These are phyloP conservation scores for Tetradesmus obliquus DNA, from an alignment of 139 green algal genomes.

Conservation along the genomic window DNA sequence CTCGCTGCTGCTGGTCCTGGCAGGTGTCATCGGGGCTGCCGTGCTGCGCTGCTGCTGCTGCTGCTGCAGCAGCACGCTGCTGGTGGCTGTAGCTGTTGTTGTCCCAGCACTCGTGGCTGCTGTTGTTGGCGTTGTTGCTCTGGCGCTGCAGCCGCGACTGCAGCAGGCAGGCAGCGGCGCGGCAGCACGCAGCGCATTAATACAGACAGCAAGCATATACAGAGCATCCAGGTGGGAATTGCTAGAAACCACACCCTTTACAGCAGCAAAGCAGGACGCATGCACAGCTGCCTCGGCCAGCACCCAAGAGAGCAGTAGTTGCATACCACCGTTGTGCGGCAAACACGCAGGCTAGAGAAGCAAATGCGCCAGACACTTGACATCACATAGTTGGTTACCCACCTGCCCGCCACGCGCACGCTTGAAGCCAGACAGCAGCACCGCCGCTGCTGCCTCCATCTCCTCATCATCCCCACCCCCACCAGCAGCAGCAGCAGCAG, in stretches of 20 bases:
- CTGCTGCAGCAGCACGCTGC: slow-evolving; percentile 29
- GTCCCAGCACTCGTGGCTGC: slow-evolving; percentile 20
- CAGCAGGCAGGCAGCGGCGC: slow-evolving; percentile 9
- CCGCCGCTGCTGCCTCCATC: slow-evolving; percentile 26
- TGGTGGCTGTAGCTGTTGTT: slow-evolving; percentile 10
- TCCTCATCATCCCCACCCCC: not conserved
- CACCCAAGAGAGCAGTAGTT: too few relatives aligned
- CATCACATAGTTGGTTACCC: not conserved
- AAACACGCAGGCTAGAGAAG: too few relatives aligned
- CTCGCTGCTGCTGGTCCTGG: not conserved
- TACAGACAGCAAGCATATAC: not conserved
- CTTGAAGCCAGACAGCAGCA: slow-evolving; percentile 41
- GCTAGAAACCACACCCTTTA: too few relatives aligned
- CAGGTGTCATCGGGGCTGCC: not conserved
- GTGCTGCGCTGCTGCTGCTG: not conserved
- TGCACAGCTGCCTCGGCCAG: too few relatives aligned
- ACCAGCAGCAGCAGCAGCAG: not conserved
- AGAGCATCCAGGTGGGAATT: too few relatives aligned
- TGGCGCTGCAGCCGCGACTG: slow-evolving; percentile 27
- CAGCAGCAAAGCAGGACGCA: too few relatives aligned
- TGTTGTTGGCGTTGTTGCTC: slow-evolving; percentile 42
- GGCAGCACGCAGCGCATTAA: not conserved
- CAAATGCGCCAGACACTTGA: too few relatives aligned
- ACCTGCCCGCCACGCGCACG: not conserved
- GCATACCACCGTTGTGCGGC: too few relatives aligned